These are phyloP conservation scores for Solanum hybrid DNA, from an alignment of 305 asterid genomes.

Conservation along the genomic window DNA sequence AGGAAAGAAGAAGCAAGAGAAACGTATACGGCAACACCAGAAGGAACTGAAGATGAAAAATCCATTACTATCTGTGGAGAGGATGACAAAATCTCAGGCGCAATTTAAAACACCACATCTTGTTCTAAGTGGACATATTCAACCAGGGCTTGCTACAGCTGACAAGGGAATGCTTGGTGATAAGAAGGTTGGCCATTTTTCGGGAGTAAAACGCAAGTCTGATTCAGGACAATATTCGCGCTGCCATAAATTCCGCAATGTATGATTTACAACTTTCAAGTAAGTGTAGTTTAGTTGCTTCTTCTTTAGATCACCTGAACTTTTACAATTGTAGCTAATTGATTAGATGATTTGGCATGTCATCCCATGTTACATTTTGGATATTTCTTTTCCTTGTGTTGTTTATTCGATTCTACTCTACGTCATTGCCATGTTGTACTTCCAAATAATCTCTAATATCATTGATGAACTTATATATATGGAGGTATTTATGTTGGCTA, in stretches of 20 bases:
- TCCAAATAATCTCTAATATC: neutral
- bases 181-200: neutral
- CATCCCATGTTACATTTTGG: neutral
- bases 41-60: constrained; percentile 80
- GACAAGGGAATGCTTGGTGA: neutral
- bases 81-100: neutral
- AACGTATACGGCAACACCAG: constrained; percentile 74
- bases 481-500: neutral
- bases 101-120: neutral
- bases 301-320: neutral
- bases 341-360: neutral
- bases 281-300: neutral
- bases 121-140: neutral
- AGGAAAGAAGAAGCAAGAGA: constrained; percentile 81
- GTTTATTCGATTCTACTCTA: neutral
- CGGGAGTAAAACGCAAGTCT: constrained; percentile 22
- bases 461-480: neutral
- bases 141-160: neutral
- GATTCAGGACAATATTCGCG: constrained; percentile 26
- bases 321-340: neutral
- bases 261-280: neutral
- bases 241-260: neutral
- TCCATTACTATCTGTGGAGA: constrained; percentile 57
- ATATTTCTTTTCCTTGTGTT: neutral
- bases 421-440: neutral